These are phyloP conservation scores for Musa balbisiana DNA, from an alignment of 202 grass and related monocot genomes.

Conservation along the genomic window DNA sequence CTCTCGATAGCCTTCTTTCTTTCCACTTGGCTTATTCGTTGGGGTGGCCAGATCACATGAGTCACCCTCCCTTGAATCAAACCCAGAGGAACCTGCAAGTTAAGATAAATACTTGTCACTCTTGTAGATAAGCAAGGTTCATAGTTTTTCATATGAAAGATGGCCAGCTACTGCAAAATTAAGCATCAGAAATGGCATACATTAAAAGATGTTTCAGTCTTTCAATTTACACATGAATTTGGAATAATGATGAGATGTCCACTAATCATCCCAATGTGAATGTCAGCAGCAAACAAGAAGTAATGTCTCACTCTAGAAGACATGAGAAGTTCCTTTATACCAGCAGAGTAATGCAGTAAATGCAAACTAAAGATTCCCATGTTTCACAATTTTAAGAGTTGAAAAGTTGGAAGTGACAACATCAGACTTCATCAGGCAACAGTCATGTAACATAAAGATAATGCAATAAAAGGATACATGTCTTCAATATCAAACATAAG, in stretches of 20 bases:
- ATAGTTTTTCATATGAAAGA: background rate
- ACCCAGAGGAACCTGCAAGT: slow-evolving; percentile 70
- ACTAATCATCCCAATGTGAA: background rate
- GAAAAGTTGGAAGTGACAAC: too few relatives aligned
- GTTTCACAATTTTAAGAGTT: too few relatives aligned
- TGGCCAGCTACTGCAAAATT: background rate
- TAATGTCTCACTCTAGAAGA: too few relatives aligned
- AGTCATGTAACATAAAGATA: too few relatives aligned
- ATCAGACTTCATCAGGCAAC: too few relatives aligned
- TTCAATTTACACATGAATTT: background rate
- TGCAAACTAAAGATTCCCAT: too few relatives aligned
- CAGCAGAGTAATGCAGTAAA: too few relatives aligned
- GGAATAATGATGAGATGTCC: background rate
- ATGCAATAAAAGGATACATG: too few relatives aligned
- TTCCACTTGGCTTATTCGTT: slow-evolving; percentile 50
- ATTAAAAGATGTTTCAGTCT: too few relatives aligned
- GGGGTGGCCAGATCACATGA: slow-evolving; percentile 53
- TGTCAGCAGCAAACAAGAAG: too few relatives aligned
- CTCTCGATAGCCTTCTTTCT: slow-evolving; percentile 56
- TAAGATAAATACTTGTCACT: background rate
- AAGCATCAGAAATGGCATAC: background rate
- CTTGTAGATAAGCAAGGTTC: background rate
- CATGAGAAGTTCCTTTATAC: too few relatives aligned
- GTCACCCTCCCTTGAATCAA: slow-evolving; percentile 60
- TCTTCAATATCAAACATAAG: too few relatives aligned